Evolutionary conservation across 306 rosid species (phyloP).

Genomic region (Cucurbita maxima): DNA sequence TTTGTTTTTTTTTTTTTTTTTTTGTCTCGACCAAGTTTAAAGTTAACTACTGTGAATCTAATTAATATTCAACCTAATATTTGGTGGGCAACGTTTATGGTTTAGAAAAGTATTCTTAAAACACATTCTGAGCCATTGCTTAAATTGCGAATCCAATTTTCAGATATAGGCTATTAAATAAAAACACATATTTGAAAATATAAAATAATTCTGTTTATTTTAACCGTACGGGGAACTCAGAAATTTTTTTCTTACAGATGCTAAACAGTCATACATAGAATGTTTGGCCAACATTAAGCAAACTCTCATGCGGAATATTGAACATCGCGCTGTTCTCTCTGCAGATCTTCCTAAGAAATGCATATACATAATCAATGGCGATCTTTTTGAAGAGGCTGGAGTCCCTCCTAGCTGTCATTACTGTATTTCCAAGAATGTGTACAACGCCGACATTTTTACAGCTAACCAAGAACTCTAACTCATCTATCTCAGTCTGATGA

Average conservation of each 20-base stretch:
- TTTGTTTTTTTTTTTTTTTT: too few species aligned
- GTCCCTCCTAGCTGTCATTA: constrained; percentile 57
- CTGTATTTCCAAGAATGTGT: constrained; percentile 66
- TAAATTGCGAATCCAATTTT: too few species aligned
- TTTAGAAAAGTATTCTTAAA: too few species aligned
- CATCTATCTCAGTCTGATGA: constrained; percentile 18
- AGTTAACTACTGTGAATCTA: too few species aligned
- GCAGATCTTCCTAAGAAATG: constrained; percentile 75
- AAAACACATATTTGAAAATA: too few species aligned
- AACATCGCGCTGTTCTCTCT: constrained; percentile 66
- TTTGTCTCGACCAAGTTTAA: too few species aligned
- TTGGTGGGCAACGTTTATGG: too few species aligned
- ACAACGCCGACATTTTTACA: constrained; percentile 62
- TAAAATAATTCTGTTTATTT: too few species aligned
- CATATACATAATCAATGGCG: constrained; percentile 47
- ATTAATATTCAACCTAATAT: too few species aligned
- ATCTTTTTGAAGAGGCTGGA: constrained; percentile 51
- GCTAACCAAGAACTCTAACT: constrained; percentile 69
- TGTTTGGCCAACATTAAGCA: constrained; percentile 83
- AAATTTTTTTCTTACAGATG: neutral
- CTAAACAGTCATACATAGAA: constrained; percentile 31
- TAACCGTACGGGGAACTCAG: neutral
- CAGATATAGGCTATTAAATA: too few species aligned
- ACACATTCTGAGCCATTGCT: too few species aligned
- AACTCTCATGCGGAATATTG: constrained; percentile 74